These are phyloP conservation scores for Pseudisothecium myosuroides DNA, from an alignment of 225 moss, liverwort and hornwort species.

Conservation along the genomic window DNA sequence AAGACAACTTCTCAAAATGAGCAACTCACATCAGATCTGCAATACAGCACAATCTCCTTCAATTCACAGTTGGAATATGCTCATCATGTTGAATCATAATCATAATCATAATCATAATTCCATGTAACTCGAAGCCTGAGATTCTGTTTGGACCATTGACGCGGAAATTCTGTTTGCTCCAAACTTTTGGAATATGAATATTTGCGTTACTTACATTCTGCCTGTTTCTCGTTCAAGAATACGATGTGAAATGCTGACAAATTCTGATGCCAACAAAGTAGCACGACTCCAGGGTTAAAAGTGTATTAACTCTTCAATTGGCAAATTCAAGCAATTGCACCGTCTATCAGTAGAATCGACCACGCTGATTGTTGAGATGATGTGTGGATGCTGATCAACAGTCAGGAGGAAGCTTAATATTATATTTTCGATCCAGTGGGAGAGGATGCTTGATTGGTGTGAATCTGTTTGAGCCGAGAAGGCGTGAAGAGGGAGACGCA, in stretches of 20 bases:
- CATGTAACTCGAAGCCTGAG: not conserved
- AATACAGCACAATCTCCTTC: not conserved
- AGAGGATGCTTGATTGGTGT: not conserved
- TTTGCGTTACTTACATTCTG: not conserved
- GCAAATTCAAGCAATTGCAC: not conserved
- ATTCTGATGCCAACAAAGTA: not conserved
- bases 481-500: constrained; percentile 1
- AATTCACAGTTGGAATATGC: not conserved
- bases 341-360: not conserved
- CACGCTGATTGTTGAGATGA: not conserved
- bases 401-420: not conserved
- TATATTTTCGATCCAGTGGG: not conserved
- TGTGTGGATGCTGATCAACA: not conserved
- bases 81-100: not conserved
- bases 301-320: not conserved
- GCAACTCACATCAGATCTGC: constrained; percentile 9
- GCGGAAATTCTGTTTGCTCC: not conserved
- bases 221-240: not conserved
- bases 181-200: not conserved
- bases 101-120: not conserved
- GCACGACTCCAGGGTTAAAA: not conserved
- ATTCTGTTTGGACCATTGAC: not conserved
- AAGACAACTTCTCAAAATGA: not conserved
- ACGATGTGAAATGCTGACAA: not conserved
- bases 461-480: not conserved